Evolutionary conservation across 176 grass and related monocot genomes (phyloP).

Genomic region (Eremochloa ophiuroides): DNA sequence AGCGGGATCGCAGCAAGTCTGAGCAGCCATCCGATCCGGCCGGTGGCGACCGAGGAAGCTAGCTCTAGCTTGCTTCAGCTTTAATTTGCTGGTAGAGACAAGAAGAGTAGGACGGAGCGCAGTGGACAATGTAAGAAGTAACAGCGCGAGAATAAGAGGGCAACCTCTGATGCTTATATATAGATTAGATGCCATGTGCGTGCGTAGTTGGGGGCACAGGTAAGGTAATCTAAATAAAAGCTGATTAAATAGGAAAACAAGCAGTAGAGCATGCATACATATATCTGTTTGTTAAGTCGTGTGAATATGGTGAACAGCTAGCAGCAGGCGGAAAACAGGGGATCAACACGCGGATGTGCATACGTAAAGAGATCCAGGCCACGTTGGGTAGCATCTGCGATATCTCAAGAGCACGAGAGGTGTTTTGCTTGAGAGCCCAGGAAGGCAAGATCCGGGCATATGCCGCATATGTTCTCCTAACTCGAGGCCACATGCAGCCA

Average conservation of each 20-base stretch:
- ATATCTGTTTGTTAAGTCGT: not conserved
- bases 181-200: not conserved
- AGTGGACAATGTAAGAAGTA: not conserved
- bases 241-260: not conserved
- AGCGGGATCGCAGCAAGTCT: not conserved
- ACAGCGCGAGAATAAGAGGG: not conserved
- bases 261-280: not conserved
- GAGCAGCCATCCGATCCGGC: not conserved
- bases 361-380: slow-evolving; percentile 1
- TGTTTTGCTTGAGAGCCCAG: not conserved
- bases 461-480: slow-evolving; percentile 22
- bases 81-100: no score
- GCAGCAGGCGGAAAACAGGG: not conserved
- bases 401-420: not conserved
- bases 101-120: no score
- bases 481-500: slow-evolving; percentile 20
- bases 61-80: not conserved
- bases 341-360: not conserved
- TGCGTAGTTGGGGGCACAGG: not conserved
- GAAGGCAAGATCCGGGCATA: not conserved
- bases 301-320: slow-evolving; percentile 1
- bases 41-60: not conserved
- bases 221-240: not conserved
- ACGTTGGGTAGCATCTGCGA: not conserved
- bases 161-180: not conserved